Evolutionary conservation across 257 asterid genomes (phyloP).

Genomic region (Ligustrum vulgare): DNA sequence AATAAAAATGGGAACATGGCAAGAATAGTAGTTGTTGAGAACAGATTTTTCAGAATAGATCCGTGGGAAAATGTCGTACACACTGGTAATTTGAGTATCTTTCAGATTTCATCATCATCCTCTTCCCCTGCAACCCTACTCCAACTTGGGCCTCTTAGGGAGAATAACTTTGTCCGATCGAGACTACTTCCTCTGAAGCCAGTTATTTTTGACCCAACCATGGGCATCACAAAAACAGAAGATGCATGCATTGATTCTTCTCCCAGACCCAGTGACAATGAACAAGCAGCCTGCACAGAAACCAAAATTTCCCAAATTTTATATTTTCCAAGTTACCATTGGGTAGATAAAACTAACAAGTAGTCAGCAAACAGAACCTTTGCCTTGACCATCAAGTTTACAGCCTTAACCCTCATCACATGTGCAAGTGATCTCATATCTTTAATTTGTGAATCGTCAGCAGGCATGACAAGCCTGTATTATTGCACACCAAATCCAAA

Average conservation of each 20-base stretch:
- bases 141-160: slow-evolving; percentile 67
- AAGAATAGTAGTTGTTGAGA: background rate
- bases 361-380: slow-evolving; percentile 49
- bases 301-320: slow-evolving; percentile 14
- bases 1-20: background rate
- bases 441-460: slow-evolving; percentile 68
- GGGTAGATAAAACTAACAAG: slow-evolving; percentile 12
- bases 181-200: slow-evolving; percentile 74
- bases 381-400: slow-evolving; percentile 57
- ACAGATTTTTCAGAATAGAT: background rate
- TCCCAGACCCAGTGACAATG: slow-evolving; percentile 73
- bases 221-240: slow-evolving; percentile 90
- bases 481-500: slow-evolving; percentile 12
- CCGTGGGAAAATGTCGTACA: background rate
- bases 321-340: slow-evolving; percentile 12
- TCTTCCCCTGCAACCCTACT: slow-evolving; percentile 52
- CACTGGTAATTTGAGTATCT: background rate
- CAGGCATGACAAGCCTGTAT: slow-evolving; percentile 48
- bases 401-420: slow-evolving; percentile 50
- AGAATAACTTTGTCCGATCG: slow-evolving; percentile 54
- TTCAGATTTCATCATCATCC: slow-evolving; percentile 45
- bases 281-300: slow-evolving; percentile 69
- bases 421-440: slow-evolving; percentile 59
- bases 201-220: slow-evolving; percentile 84
- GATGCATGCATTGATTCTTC: slow-evolving; percentile 81